Evolutionary conservation across 1,284 basidiomycete species (phyloP).

Genomic region (Sporisorium scitamineum): DNA sequence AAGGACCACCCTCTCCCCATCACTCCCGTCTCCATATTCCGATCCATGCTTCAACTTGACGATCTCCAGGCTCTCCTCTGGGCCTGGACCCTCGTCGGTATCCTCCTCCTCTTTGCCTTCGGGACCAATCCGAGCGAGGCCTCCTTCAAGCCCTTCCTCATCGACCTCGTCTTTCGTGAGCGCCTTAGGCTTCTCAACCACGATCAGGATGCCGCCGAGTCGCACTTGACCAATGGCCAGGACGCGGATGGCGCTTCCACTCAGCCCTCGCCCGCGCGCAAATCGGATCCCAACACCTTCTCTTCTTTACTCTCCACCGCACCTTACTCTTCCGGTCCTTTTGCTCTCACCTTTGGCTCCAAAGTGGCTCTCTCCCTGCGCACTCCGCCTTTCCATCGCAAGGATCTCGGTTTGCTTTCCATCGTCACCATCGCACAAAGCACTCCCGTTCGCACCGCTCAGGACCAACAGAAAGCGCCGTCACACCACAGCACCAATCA

Average conservation of each 20-base stretch:
- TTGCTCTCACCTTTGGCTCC: conserved; percentile 77
- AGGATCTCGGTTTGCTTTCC: conserved; percentile 85
- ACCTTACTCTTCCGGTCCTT: conserved; percentile 58
- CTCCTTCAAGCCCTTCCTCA: conserved; percentile 91
- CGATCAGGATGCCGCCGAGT: conserved; percentile 33
- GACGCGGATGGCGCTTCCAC: conserved; percentile 2
- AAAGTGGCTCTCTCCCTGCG: conserved; percentile 82
- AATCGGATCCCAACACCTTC: conserved; percentile 24
- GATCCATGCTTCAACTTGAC: conserved; percentile 39
- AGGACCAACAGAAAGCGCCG: conserved; percentile 6
- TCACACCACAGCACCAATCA: not conserved
- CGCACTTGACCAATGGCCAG: conserved; percentile 1
- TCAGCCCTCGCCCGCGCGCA: conserved; percentile 7
- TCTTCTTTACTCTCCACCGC: conserved; percentile 30
- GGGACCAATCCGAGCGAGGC: conserved; percentile 91
- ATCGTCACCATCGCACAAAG: conserved; percentile 75
- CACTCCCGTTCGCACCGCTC: conserved; percentile 29
- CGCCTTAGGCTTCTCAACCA: conserved; percentile 82
- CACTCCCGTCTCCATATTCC: conserved; percentile 34
- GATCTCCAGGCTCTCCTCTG: conserved; percentile 51
- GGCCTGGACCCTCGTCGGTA: conserved; percentile 49
- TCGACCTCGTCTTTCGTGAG: conserved; percentile 92
- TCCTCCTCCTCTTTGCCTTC: conserved; percentile 75
- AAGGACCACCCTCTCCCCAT: conserved; percentile 38
- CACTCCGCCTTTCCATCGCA: conserved; percentile 90